Percentiles rank a stretch among this genome's conserved stretches.
phyloP scores from a whole-genome alignment of 768 basidiomycete genomes.

The Suillus hirtellus region DNA sequence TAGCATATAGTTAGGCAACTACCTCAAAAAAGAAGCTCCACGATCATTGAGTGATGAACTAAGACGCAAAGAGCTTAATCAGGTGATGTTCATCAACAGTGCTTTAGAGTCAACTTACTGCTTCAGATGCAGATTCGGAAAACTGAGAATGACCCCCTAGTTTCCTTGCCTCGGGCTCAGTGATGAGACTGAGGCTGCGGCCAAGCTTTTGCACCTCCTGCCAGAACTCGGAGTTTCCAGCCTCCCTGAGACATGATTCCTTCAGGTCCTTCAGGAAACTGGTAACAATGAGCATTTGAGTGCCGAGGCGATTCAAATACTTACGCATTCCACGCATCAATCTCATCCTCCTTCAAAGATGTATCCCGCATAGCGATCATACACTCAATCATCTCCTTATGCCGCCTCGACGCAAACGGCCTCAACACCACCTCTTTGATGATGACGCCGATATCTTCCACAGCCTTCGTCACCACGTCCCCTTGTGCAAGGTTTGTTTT shows the following conservation, averaged over 20 bases:
- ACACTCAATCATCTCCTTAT: conserved; percentile 72
- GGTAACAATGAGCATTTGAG: conserved; percentile 6
- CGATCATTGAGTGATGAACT: conserved; percentile 29
- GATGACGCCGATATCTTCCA: conserved; percentile 74
- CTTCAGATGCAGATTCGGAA: conserved; percentile 52
- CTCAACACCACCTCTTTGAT: conserved; percentile 67
- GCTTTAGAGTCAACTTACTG: conserved; percentile 41
- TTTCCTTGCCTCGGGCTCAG: conserved; percentile 57
- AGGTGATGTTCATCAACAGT: neutral
- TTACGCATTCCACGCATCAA: conserved; percentile 79
- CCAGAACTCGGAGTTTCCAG: conserved; percentile 75
- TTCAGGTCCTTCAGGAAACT: conserved; percentile 68
- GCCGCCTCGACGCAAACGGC: conserved; percentile 71
- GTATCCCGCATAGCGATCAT: conserved; percentile 65
- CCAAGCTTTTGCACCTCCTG: conserved; percentile 50
- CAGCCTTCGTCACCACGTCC: conserved; percentile 82
- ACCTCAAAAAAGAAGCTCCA: conserved; percentile 15
- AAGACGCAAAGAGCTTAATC: neutral
- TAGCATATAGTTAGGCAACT: conserved; percentile 16
- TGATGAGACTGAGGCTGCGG: conserved; percentile 59
- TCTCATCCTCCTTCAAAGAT: conserved; percentile 76
- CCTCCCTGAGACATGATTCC: conserved; percentile 48
- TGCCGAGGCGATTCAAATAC: conserved; percentile 21
- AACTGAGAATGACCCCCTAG: conserved; percentile 58
- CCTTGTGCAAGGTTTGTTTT: conserved; percentile 65